Base-by-base conservation (phyloP, 805 yeast species). In the Scheffersomyces spartinae region DNA sequence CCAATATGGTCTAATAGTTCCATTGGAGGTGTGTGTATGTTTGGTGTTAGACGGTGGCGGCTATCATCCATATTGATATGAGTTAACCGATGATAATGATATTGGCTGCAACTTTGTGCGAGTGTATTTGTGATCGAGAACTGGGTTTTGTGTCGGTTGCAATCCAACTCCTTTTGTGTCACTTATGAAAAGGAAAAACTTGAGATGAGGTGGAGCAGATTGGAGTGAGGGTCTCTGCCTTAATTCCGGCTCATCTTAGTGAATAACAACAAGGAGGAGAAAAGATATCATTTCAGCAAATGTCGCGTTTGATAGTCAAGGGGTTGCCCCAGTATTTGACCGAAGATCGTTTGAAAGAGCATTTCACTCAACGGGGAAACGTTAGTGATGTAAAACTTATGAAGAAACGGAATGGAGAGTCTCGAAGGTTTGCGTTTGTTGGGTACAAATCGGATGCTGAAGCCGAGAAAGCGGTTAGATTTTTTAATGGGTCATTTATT, bases 271-370 rank as follows among this genome's bases (percentile, higher is more conserved):
- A 11, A 9, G 13, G 9, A 20, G 23, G 9, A 9, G 13, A 20
- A 11, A 20, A 11, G 11, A 28, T 10, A 10, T 13, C 12, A 9
- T 23, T 17, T n/a, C 19, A n/a, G n/a, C 41, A 25, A 35, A 73
- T 73, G 81, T 86, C 97, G 12, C 80, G 97, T 54, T 68, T 88
- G 27, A 88, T 88, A 40, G 94, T 88, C 5, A 88, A 83, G 49
- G 91, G 93, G 22, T 64, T 88, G 26, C 97, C 97, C 6, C 58
- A 62, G 36, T 81, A 80, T 46, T 65, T 73, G 32, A 70, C 75
- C 0, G 95, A 88, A 47, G 84, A 71, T 2, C 71, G 76, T 35
- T 54, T 88, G 29, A 63, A 63, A 34, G 68, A 66, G 16, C 84
- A 75, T 44, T 88, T 88, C 44, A 47, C 54, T 26, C 48, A 52